Evolutionary conservation across 2,329 filamentous ascomycete species (phyloP).

Genomic region (Bertia moriformis): DNA sequence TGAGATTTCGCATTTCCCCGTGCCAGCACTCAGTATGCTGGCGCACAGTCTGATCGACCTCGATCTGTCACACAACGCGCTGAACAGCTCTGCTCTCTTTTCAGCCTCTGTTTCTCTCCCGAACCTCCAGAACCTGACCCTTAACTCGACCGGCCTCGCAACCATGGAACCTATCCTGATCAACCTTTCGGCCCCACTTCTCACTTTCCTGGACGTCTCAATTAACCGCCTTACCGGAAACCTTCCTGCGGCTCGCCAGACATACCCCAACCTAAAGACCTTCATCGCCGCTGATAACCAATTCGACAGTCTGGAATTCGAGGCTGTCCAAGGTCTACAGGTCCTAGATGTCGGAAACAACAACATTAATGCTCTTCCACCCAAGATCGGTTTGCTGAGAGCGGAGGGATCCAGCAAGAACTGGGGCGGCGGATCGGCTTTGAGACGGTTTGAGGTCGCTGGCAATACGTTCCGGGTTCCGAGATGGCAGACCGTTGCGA

Average conservation of each 20-base stretch:
- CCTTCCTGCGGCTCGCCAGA: conserved; percentile 29
- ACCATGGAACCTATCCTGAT: conserved; percentile 22
- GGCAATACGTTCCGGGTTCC: conserved; percentile 48
- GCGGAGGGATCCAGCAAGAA: conserved; percentile 10
- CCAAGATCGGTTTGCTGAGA: conserved; percentile 37
- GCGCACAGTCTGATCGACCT: conserved; percentile 31
- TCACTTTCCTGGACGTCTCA: conserved; percentile 36
- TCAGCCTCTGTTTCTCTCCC: conserved; percentile 22
- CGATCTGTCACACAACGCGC: conserved; percentile 34
- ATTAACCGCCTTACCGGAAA: conserved; percentile 34
- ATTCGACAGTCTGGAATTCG: conserved; percentile 30
- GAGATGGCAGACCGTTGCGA: conserved; percentile 36
- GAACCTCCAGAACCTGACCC: neutral
- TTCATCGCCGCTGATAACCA: conserved; percentile 40
- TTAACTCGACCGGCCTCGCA: neutral
- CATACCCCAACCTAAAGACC: conserved; percentile 32
- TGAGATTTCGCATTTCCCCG: conserved; percentile 29
- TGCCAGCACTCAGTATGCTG: conserved; percentile 26
- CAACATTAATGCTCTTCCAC: conserved; percentile 35
- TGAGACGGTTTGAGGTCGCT: conserved; percentile 36
- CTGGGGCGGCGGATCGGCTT: conserved; percentile 12
- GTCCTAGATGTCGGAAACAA: conserved; percentile 44
- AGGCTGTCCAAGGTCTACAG: conserved; percentile 35
- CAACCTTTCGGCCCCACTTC: conserved; percentile 31
- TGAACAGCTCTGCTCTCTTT: conserved; percentile 22